Evolutionary conservation across 495 filamentous ascomycete species (phyloP).

Genomic region (Daldinia bambusicola): DNA sequence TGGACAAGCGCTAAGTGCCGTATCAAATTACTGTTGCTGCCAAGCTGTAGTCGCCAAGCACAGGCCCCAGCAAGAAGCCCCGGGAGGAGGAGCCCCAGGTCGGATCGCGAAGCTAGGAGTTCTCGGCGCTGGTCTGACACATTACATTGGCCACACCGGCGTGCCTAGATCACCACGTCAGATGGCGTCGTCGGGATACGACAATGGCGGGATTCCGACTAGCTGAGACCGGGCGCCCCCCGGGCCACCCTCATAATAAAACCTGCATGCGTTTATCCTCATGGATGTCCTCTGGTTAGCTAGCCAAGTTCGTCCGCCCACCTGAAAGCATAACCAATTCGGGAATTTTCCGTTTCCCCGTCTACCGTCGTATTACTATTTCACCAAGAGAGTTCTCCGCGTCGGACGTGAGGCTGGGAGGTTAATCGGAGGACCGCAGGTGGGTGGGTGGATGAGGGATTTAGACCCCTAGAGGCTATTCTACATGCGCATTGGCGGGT

Average conservation of each 20-base stretch:
- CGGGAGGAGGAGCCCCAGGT: conserved; percentile 23
- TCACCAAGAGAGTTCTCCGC: not conserved
- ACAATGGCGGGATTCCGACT: conserved; percentile 1
- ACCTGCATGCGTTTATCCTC: conserved; percentile 7
- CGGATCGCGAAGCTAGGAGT: conserved; percentile 14
- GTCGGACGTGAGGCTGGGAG: not conserved
- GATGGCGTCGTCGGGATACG: conserved; percentile 10
- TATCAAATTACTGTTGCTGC: not conserved
- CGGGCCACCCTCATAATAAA: conserved; percentile 2
- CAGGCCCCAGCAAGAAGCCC: conserved; percentile 28
- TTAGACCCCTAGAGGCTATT: conserved; percentile 22
- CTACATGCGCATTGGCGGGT: conserved; percentile 23
- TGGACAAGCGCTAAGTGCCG: conserved; percentile 11
- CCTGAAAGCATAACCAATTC: not conserved
- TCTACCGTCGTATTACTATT: conserved; percentile 2
- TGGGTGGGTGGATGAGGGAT: conserved; percentile 27
- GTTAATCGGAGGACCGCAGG: not conserved
- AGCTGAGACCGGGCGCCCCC: conserved; percentile 1
- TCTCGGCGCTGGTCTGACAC: conserved; percentile 28
- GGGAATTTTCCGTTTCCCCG: conserved; percentile 4
- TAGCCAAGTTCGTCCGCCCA: conserved; percentile 6
- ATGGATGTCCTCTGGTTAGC: not conserved
- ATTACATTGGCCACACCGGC: conserved; percentile 22
- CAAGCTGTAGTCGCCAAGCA: conserved; percentile 16
- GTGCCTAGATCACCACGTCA: conserved; percentile 12